A percentile compares a stretch with the other conserved stretches of the same genome.
Conservation (phyloP, 495 filamentous ascomycete species). For the Cercophora sp. region DNA sequence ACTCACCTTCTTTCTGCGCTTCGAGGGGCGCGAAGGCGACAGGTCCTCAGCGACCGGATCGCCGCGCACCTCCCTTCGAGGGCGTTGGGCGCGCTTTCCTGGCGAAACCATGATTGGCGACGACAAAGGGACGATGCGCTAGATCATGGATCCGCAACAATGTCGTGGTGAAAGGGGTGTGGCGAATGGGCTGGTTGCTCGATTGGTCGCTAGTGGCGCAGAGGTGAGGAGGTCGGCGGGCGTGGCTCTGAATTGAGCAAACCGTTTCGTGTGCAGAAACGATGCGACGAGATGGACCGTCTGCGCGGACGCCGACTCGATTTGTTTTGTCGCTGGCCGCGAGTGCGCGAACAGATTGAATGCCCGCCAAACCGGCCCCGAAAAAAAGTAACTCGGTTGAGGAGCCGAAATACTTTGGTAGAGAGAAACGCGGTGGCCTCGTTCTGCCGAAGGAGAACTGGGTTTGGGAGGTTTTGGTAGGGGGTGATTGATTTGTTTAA, state of each 20-base stretch:
- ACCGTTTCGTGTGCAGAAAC: constrained; percentile 11
- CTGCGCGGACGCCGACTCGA: too few species aligned
- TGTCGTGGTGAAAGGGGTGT: constrained; percentile 1
- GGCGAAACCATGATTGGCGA: constrained; percentile 37
- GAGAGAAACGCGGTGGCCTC: too few species aligned
- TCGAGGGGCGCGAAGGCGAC: constrained; percentile 67
- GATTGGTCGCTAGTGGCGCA: not conserved
- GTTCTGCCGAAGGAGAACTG: too few species aligned
- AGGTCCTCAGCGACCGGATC: constrained; percentile 46
- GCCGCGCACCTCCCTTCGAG: constrained; percentile 36
- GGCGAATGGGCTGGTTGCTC: not conserved
- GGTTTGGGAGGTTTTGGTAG: too few species aligned
- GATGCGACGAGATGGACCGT: not conserved
- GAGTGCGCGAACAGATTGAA: too few species aligned
- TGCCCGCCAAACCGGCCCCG: too few species aligned
- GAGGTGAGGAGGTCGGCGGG: constrained; percentile 4
- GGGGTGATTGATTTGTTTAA: too few species aligned
- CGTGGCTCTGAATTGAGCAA: constrained; percentile 2
- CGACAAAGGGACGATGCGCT: constrained; percentile 12
- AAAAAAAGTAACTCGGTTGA: too few species aligned
- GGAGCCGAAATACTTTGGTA: too few species aligned
- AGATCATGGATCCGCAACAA: constrained; percentile 18
- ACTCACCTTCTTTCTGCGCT: constrained; percentile 78
- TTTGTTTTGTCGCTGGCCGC: too few species aligned
- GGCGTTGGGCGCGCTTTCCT: constrained; percentile 40